Conservation (phyloP, 495 filamentous ascomycete genomes). For the Podospora pseudopauciseta region DNA sequence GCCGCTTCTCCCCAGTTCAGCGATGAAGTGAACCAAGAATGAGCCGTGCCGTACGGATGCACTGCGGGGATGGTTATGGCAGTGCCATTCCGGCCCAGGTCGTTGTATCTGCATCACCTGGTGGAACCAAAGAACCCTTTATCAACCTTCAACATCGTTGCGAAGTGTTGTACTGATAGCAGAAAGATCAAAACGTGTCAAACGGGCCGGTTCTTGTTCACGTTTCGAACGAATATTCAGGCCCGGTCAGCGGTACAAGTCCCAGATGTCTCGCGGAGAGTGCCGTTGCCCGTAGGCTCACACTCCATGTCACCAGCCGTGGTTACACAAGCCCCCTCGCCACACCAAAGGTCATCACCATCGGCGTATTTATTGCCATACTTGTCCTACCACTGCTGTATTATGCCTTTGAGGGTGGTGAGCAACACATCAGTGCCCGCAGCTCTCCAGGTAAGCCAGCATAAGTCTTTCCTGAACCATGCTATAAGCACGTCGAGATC, state of each 20-base stretch:
- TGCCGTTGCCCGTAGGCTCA: background rate
- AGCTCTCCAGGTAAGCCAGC: too few relatives aligned
- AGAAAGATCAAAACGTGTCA: background rate
- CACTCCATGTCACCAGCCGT: background rate
- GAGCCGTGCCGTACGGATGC: background rate
- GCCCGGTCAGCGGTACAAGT: background rate
- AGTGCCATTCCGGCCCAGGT: background rate
- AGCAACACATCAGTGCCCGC: background rate
- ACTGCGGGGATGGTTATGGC: background rate
- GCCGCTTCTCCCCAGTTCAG: slow-evolving; percentile 1
- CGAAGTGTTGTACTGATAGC: background rate
- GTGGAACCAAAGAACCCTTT: background rate
- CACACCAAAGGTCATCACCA: background rate
- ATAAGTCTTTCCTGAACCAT: too few relatives aligned
- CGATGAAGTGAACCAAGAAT: background rate
- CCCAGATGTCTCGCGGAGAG: background rate
- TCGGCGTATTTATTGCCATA: background rate
- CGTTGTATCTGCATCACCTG: background rate
- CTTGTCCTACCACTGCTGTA: background rate
- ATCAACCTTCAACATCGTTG: background rate
- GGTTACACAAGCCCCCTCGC: background rate
- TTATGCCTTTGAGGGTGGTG: background rate
- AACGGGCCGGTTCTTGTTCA: background rate
- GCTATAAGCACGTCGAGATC: too few relatives aligned
- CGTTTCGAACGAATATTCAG: background rate